These are phyloP conservation scores for Eucommia ulmoides DNA, from an alignment of 257 asterid species.

Conservation along the genomic window DNA sequence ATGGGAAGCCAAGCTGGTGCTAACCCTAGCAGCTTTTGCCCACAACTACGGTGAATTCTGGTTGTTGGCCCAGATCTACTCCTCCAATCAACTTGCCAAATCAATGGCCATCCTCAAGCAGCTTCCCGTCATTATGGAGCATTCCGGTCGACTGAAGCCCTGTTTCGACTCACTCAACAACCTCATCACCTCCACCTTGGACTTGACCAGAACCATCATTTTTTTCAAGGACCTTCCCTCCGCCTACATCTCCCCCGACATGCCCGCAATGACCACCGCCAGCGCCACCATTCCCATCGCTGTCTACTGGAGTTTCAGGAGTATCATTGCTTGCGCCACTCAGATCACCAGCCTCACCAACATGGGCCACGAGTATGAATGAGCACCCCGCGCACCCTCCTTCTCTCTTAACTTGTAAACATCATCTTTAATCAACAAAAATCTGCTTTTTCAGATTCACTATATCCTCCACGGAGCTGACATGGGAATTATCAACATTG, in stretches of 20 bases:
- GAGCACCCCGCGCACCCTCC: not conserved
- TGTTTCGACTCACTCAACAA: slow-evolving; percentile 14
- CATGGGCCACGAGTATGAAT: slow-evolving; percentile 5
- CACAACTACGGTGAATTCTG: slow-evolving; percentile 29
- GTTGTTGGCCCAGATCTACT: slow-evolving; percentile 21
- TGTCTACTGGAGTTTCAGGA: slow-evolving; percentile 1
- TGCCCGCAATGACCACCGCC: slow-evolving; percentile 13
- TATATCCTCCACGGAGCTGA: slow-evolving; percentile 11
- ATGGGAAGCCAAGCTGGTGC: slow-evolving; percentile 32
- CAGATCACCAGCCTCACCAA: not conserved
- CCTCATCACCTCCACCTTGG: slow-evolving; percentile 1
- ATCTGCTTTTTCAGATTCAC: not conserved
- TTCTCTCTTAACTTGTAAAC: not conserved
- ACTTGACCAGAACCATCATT: slow-evolving; percentile 13
- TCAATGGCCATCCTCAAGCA: slow-evolving; percentile 26
- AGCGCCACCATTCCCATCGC: slow-evolving; percentile 21
- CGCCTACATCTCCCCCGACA: slow-evolving; percentile 13
- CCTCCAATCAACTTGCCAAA: slow-evolving; percentile 24
- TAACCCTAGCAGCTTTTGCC: slow-evolving; percentile 28
- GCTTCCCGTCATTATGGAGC: slow-evolving; percentile 26
- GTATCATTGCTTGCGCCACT: not conserved
- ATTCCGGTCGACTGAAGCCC: slow-evolving; percentile 12
- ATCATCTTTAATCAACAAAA: not conserved
- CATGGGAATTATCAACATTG: slow-evolving; percentile 22
- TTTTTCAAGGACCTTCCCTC: slow-evolving; percentile 24